Evolutionary conservation across 2,329 filamentous ascomycete species (phyloP), one percentile per base, ranked within the genome.

Genomic region (Pseudocercospora fijiensis): DNA sequence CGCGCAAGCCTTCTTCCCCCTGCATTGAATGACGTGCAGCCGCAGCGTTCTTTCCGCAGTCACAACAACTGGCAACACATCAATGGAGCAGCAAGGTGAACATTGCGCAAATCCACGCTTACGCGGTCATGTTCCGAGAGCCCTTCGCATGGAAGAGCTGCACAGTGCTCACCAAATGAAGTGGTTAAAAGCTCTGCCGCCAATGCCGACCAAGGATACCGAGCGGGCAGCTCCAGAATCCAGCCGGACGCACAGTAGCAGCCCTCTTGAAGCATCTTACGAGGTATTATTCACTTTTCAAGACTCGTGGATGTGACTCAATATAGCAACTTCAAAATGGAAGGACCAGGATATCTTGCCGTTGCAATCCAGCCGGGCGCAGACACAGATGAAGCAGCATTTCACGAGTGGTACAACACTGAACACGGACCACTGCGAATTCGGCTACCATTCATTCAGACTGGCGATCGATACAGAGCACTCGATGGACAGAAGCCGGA

Each of bases 331-430:
- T 59, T 27, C 18, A 81, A 77, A 60, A 72, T 74, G 71, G 65
- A 72, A 60, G 72, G 72, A 8, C 85, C 85, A 9, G 91, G 91
- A 64, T 86, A 92, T 72, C 87, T 96, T 73, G 92, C 89, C 76
- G 92, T 96, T 70, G 92, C 90, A 16, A 96, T 96, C 89, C 88
- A 93, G 78, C 91, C 91, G 71, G 83, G 85, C 76, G 81, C 85
- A 62, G 84, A 83, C 69, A 83, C 92, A 71, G 81, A 88, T 61
- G 78, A 84, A 55, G 82, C 85, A 66, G 86, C 90, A 72, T 96
- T 96, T 78, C 90, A 96, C 77, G 91, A 96, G 76, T 94, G 91
- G 90, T 96, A 96, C 81, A 93, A 96, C 80, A 95, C 92, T 77
- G 92, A 96, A 80, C 92, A 96, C 79, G 92, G 92, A 60, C 92